These are phyloP conservation scores for Omphalotus guepiniiformis DNA, from an alignment of 768 basidiomycete species.

Conservation along the genomic window DNA sequence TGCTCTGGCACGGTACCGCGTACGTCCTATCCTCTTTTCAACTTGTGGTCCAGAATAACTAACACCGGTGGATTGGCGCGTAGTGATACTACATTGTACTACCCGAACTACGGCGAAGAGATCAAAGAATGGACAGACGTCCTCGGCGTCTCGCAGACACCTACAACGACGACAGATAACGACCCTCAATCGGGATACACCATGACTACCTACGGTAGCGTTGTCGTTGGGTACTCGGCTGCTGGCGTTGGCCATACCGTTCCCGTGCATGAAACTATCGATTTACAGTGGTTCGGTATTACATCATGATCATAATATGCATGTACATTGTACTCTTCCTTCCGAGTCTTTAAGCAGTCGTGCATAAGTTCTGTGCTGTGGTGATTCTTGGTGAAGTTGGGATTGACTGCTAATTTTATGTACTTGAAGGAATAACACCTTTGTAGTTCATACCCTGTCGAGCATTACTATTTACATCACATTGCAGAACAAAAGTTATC, in stretches of 20 bases:
- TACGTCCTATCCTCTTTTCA: slow-evolving; percentile 12
- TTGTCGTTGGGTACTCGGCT: slow-evolving; percentile 36
- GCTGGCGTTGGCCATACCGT: slow-evolving; percentile 47
- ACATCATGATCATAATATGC: slow-evolving; percentile 13
- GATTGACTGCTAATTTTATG: too few relatives aligned
- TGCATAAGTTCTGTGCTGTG: too few relatives aligned
- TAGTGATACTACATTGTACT: slow-evolving; percentile 48
- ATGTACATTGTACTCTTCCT: too few relatives aligned
- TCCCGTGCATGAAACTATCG: slow-evolving; percentile 43
- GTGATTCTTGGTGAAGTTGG: too few relatives aligned
- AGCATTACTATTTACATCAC: too few relatives aligned
- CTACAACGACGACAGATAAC: slow-evolving; percentile 34
- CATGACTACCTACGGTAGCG: slow-evolving; percentile 40
- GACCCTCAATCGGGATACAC: slow-evolving; percentile 44
- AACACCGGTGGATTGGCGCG: neutral
- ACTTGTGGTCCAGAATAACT: neutral
- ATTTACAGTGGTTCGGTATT: slow-evolving; percentile 46
- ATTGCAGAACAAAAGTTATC: too few relatives aligned
- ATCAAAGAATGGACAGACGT: slow-evolving; percentile 57
- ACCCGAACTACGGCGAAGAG: slow-evolving; percentile 45
- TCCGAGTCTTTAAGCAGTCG: too few relatives aligned
- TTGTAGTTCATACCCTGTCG: too few relatives aligned
- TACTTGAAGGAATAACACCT: too few relatives aligned
- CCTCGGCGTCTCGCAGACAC: slow-evolving; percentile 40
- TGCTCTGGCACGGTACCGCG: slow-evolving; percentile 52